phyloP scores from a whole-genome alignment of 169 alveolate species.

The Plasmodium berghei region DNA sequence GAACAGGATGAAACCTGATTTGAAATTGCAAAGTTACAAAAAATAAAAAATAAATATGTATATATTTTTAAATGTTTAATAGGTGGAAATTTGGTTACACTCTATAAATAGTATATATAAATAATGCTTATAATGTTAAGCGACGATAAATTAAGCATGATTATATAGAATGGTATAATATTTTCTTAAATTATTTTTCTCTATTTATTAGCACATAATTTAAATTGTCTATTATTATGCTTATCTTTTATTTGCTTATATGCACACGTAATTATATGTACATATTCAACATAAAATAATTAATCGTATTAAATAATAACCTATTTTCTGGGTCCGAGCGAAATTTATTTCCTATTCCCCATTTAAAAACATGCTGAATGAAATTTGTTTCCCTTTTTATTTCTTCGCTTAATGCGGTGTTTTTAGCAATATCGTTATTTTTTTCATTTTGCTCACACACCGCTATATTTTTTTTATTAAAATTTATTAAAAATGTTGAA shows the following conservation, averaged over 20 bases:
- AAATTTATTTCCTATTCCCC: slow-evolving; percentile 87
- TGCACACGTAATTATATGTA: background rate
- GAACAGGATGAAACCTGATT: slow-evolving; percentile 82
- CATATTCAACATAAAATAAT: too few species aligned
- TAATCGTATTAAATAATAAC: slow-evolving; percentile 26
- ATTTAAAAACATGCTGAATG: slow-evolving; percentile 82
- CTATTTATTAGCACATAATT: too few species aligned
- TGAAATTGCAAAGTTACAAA: background rate
- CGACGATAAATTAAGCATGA: too few species aligned
- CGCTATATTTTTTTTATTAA: slow-evolving; percentile 10
- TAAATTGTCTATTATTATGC: too few species aligned
- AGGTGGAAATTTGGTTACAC: too few species aligned
- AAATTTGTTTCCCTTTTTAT: slow-evolving; percentile 27
- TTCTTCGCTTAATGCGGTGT: background rate
- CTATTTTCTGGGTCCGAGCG: slow-evolving; percentile 83
- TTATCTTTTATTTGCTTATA: too few species aligned
- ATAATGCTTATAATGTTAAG: too few species aligned
- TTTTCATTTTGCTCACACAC: background rate
- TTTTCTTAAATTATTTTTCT: too few species aligned
- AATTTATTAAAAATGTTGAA: slow-evolving; percentile 10
- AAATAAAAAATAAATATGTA: slow-evolving; percentile 1
- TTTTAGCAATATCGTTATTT: background rate
- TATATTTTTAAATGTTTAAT: background rate
- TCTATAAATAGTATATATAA: too few species aligned
- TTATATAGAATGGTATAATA: too few species aligned